Evolutionary conservation across 371 early-diverging fungal genomes (phyloP), one percentile per base, ranked within the genome.

Genomic region (Coemansia sp.): DNA sequence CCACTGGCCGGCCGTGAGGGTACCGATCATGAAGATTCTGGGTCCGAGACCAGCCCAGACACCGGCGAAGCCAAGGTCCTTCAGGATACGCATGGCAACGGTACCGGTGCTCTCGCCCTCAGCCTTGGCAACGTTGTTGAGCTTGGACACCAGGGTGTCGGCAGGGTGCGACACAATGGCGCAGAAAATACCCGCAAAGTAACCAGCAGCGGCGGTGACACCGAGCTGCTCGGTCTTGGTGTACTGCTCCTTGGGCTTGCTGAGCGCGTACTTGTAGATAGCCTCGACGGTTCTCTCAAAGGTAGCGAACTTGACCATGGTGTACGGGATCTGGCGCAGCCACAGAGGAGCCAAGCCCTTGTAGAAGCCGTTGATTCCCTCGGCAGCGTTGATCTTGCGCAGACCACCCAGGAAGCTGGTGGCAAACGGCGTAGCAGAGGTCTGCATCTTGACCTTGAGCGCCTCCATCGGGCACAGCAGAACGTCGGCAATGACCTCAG

Each of bases 121-220:
- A 29, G 84, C 78, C 80, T 85, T 84, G 79, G 82, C 84, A 63
- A 83, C 85, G 64, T 92, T 91, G 85, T 89, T 88, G 63, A 97
- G 86, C 85, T 95, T 91, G 69, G 96, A 96, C 58, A 95, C 86
- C 54, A 96, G 80, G 0, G 95, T 91, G 83, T 97, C 97, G 66
- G 98, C 97, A 13, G 98, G 97, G 81, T 97, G 97, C 15, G 96
- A 95, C 46, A 96, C 89, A 66, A 95, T 86, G 58, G 98, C 96
- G 79, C 92, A 92, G 68, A 91, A 86, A 67, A 93, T 82, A 84
- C 97, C 97, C 40, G 97, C 96, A 81, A 88, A 87, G 83, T 92
- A 89, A 73, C 97, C 97, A 65, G 92, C 90, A 15, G 87, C 86
- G 74, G 94, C 88, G 72, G 93, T 88, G 65, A 95, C 87, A 57